A percentile compares a stretch with the other conserved stretches of the same genome.
phyloP scores from a whole-genome alignment of 1,284 basidiomycete species.

The Leccinum angustisporum region DNA sequence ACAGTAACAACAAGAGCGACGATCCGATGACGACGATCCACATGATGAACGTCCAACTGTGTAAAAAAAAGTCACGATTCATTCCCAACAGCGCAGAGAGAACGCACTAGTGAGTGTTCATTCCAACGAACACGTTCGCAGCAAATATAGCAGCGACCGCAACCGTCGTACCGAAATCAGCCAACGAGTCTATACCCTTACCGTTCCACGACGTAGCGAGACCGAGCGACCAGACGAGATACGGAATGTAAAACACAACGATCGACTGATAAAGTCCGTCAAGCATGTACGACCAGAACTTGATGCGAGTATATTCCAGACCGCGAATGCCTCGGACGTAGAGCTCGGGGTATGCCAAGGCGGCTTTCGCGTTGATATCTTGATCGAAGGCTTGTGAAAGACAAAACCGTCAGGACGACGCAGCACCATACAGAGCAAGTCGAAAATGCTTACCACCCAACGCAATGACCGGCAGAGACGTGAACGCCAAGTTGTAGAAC shows the following conservation, averaged over 20 bases:
- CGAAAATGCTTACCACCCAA: slow-evolving; percentile 67
- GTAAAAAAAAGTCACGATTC: slow-evolving; percentile 7
- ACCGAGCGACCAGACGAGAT: slow-evolving; percentile 71
- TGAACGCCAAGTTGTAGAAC: slow-evolving; percentile 91
- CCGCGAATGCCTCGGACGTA: slow-evolving; percentile 93
- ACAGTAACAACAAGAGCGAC: slow-evolving; percentile 75
- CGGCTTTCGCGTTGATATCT: slow-evolving; percentile 89
- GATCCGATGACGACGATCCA: slow-evolving; percentile 81
- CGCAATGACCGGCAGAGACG: slow-evolving; percentile 41
- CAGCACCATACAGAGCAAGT: neutral
- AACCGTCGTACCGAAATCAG: slow-evolving; percentile 92
- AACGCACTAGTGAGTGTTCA: slow-evolving; percentile 85
- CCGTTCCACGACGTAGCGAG: slow-evolving; percentile 70
- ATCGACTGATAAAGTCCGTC: slow-evolving; percentile 93
- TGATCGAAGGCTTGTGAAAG: slow-evolving; percentile 83
- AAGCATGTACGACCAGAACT: slow-evolving; percentile 95
- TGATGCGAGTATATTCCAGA: slow-evolving; percentile 86
- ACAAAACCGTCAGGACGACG: neutral
- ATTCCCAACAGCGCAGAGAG: neutral
- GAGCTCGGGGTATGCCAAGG: slow-evolving; percentile 89
- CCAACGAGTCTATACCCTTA: slow-evolving; percentile 72
- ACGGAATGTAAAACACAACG: slow-evolving; percentile 90
- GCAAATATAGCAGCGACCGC: slow-evolving; percentile 84
- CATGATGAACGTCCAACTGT: slow-evolving; percentile 86
- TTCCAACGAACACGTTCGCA: slow-evolving; percentile 86